Base-by-base conservation (phyloP, 768 basidiomycete species). In the Sporobolomyces phaffii region DNA sequence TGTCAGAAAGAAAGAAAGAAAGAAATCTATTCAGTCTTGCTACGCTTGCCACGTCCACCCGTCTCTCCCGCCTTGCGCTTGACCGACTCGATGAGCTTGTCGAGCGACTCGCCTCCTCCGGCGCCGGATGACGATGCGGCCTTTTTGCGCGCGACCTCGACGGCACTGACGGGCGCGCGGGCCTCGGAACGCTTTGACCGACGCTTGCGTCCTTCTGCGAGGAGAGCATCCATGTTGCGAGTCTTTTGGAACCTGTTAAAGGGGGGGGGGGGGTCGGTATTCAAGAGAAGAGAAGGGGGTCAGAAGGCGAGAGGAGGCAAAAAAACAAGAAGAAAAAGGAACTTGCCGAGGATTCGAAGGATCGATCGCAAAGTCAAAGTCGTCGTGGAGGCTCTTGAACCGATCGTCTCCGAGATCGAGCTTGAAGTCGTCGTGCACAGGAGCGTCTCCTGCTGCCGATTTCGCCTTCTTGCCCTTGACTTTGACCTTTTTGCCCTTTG, bases 321-420 rank as follows among this genome's bases (percentile, higher is more conserved):
- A n/a, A 22, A 8, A 36, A 17, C 34, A 11, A 45, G 20, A 45
- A 18, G 34, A 6, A 38, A 18, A 15, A 9, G 29, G 1, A 17
- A 82, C 91, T 70, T 75, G 96, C 94, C 86, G 89, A 76, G 94
- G 91, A 79, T 97, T 89, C 59, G 85, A 89, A 24, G 96, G 94
- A 77, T 99, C 96, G 71, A 99, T 92, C 0, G 94, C 93, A 71
- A 90, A 98, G 36, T 86, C 84, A 73, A 90, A 86, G 74, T 97
- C 88, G 72, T 96, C 90, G 73, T 91, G 88, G 48, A 98, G 75
- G 26, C 83, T 86, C 75, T 84, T 84, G 82, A 98, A 98, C 20
- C 96, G 87, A 14, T 86, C 84, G 74, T 99, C 96, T 73, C 83
- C 83, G 66, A 92, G 85, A 75, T 99, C 81, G 73, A 98, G 85